Percentiles rank a stretch among this genome's conserved stretches.
phyloP scores from a whole-genome alignment of 2,329 filamentous ascomycete genomes.

The Coniella lustricola region DNA sequence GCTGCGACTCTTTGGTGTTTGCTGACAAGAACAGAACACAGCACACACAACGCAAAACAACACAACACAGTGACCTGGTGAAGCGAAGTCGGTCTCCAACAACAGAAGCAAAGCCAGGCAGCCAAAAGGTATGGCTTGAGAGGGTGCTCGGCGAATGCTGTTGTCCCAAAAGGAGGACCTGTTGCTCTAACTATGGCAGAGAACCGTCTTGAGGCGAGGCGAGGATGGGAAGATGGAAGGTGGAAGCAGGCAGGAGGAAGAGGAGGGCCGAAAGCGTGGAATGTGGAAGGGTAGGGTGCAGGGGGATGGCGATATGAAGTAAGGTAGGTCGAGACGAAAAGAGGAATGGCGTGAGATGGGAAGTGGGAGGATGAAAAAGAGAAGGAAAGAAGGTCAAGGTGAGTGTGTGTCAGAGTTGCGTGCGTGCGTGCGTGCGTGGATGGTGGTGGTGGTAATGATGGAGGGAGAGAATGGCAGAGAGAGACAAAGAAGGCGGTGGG shows the following conservation, averaged over 20 bases:
- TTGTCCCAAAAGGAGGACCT: not conserved
- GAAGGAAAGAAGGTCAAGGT: conserved; percentile 16
- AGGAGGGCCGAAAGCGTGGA: too few species aligned
- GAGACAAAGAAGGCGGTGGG: not conserved
- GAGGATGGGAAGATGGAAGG: conserved; percentile 13
- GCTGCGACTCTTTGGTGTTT: too few species aligned
- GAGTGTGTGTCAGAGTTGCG: conserved; percentile 6
- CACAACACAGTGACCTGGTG: not conserved
- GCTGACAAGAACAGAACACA: not conserved
- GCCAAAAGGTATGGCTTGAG: not conserved
- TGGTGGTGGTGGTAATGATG: conserved; percentile 6
- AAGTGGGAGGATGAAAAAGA: too few species aligned
- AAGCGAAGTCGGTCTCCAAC: conserved; percentile 11
- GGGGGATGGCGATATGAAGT: too few species aligned
- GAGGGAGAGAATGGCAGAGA: conserved; percentile 11
- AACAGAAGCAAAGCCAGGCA: not conserved
- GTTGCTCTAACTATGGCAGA: too few species aligned
- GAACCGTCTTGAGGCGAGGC: conserved; percentile 9
- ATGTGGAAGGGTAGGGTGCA: too few species aligned
- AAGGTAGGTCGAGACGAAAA: too few species aligned
- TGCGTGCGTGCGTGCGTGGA: too few species aligned
- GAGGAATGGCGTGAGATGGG: too few species aligned
- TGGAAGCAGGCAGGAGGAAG: too few species aligned
- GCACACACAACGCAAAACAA: not conserved
- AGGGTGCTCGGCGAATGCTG: conserved; percentile 3